Evolutionary conservation across 2,329 filamentous ascomycete genomes (phyloP), one percentile per base, ranked within the genome.

Genomic region (Fusarium algeriense): DNA sequence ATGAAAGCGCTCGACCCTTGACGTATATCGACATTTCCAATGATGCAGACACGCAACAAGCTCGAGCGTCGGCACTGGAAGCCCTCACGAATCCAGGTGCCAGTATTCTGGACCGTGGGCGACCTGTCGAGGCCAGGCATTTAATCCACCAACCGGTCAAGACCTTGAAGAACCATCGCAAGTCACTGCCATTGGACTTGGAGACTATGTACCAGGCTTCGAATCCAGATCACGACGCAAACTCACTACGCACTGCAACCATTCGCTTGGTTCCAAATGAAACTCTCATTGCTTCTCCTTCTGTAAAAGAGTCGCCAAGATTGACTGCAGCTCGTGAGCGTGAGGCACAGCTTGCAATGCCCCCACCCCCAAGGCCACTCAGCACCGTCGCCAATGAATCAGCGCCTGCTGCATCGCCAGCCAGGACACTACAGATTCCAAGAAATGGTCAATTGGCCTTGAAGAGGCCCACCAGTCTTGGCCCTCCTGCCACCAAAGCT

Each of bases 101-200:
- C 0, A 64, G 65, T 37, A 53, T 68, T 5, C 10, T 68, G 13
- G 64, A 68, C 34, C 65, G 65, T 13, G 65, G 65, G 15, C 50
- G 65, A 26, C 65, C 65, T 2, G 32, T 68, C 20, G 64, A 68
- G 34, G 45, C 65, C n/a, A 55, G 57, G 1, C 64, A 68, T 64
- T 48, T 68, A 28, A 68, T 68, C 48, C 65, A 45, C 13, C 65
- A 68, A 13, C 65, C 65, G 38, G 43, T 6, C 13, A 55, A 54
- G 32, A 32, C 15, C 15, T 20, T 34, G 12, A 67, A 53, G 53
- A 43, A 40, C 26, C 45, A 68, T 35, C 65, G 65, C 38, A 68
- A 68, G 35, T 68, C 65, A 30, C 34, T 68, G 5, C 65, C 64
- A 9, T 41, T 68, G 52, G 65, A 68, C 50, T 52, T 67, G 37